These are phyloP conservation scores for Purshia tridentata DNA, from an alignment of 306 rosid species.

Conservation along the genomic window DNA sequence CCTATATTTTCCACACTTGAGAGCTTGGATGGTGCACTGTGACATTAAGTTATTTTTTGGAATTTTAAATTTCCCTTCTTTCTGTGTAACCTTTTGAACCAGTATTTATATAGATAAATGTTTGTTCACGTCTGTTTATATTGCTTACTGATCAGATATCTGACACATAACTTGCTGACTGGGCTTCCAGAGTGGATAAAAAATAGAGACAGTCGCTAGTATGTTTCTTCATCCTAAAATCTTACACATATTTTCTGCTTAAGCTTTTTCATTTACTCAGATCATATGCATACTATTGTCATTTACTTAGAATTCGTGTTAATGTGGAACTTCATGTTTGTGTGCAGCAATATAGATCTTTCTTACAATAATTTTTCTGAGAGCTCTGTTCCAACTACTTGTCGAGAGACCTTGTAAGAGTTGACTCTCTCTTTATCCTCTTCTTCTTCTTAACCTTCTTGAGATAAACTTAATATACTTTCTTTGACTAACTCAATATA, in stretches of 20 bases:
- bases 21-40: neutral
- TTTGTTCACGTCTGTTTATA: neutral
- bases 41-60: neutral
- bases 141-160: slow-evolving; percentile 17
- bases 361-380: slow-evolving; percentile 23
- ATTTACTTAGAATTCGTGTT: neutral
- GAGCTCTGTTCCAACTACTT: slow-evolving; percentile 7
- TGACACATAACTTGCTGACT: slow-evolving; percentile 25
- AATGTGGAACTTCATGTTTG: neutral
- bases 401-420: slow-evolving; percentile 25
- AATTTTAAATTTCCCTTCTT: neutral
- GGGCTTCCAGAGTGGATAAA: slow-evolving; percentile 28
- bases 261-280: neutral
- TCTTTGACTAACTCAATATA: neutral
- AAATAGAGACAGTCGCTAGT: slow-evolving; percentile 15
- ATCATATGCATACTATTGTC: neutral
- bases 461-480: neutral
- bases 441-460: neutral
- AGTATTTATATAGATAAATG: neutral
- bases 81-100: slow-evolving; percentile 7
- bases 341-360: slow-evolving; percentile 23
- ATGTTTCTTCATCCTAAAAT: slow-evolving; percentile 1
- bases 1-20: neutral
- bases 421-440: neutral
- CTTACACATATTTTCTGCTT: neutral